phyloP scores from a whole-genome alignment of 2,329 filamentous ascomycete species.

The Colletotrichum viniferum region DNA sequence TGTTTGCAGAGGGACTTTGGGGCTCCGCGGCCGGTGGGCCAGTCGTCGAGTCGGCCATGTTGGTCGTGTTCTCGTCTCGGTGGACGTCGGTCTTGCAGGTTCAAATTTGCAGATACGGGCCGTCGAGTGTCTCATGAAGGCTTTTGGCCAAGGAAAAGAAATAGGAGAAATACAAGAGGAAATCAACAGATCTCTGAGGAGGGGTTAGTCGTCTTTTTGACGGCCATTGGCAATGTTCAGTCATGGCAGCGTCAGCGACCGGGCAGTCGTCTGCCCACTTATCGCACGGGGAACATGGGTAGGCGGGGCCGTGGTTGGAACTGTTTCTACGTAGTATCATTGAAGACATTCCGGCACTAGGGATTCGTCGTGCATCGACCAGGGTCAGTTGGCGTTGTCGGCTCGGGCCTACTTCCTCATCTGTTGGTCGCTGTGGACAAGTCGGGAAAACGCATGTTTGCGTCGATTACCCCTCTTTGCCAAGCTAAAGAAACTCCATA shows the following conservation, averaged over 20 bases:
- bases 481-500: neutral
- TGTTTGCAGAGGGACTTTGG: too few relatives aligned
- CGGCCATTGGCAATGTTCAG: neutral
- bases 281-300: neutral
- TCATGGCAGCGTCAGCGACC: neutral
- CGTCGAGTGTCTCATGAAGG: too few relatives aligned
- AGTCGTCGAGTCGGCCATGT: too few relatives aligned
- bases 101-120: too few relatives aligned
- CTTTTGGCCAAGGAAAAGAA: too few relatives aligned
- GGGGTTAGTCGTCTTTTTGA: too few relatives aligned
- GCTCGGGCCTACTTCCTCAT: neutral
- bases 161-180: too few relatives aligned
- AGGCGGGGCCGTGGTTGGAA: neutral
- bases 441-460: neutral
- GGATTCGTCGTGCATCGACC: neutral
- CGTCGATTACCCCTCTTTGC: neutral
- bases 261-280: too few relatives aligned
- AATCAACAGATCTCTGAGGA: too few relatives aligned
- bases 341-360: neutral
- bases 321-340: rapidly evolving
- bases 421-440: neutral
- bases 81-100: too few relatives aligned
- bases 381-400: neutral
- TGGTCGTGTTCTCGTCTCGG: too few relatives aligned
- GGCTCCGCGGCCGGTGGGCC: too few relatives aligned